Conservation (phyloP, 176 grass and related monocot genomes). For the Otatea glauca region DNA sequence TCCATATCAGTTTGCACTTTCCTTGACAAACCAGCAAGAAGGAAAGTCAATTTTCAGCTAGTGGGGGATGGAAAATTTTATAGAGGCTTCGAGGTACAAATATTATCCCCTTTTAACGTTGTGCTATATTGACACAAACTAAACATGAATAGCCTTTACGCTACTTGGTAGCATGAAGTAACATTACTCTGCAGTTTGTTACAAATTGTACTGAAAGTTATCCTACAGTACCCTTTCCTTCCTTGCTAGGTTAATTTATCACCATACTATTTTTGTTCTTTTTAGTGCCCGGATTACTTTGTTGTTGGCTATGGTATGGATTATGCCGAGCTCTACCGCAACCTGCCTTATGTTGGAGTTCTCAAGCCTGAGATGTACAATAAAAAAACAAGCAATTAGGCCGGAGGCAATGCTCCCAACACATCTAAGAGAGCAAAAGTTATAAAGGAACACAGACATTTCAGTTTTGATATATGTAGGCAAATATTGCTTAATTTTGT, state of each 20-base stretch:
- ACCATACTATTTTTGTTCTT: not conserved
- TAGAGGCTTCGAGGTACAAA: slow-evolving; percentile 77
- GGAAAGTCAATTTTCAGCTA: slow-evolving; percentile 65
- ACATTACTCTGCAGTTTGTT: not conserved
- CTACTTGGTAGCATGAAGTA: not conserved
- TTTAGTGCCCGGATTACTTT: slow-evolving; percentile 93
- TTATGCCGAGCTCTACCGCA: slow-evolving; percentile 87
- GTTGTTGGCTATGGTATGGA: slow-evolving; percentile 97
- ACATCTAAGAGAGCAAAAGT: not conserved
- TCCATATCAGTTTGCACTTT: slow-evolving; percentile 88
- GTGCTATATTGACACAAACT: not conserved
- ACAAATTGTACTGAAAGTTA: not conserved
- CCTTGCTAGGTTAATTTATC: slow-evolving; percentile 18
- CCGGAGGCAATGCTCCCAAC: not conserved
- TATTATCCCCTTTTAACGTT: not conserved
- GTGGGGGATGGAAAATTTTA: slow-evolving; percentile 90
- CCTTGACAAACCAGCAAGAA: slow-evolving; percentile 91
- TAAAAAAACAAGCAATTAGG: slow-evolving; percentile 53
- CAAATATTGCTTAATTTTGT: slow-evolving; percentile 24
- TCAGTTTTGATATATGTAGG: slow-evolving; percentile 15
- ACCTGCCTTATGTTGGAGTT: slow-evolving; percentile 83
- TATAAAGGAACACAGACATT: not conserved
- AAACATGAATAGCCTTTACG: not conserved
- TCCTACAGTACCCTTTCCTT: not conserved
- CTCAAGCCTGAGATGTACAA: slow-evolving; percentile 79